A percentile compares a stretch with the other conserved stretches of the same genome.
Conservation (phyloP, 306 rosid species). For the Vachellia collinsii region DNA sequence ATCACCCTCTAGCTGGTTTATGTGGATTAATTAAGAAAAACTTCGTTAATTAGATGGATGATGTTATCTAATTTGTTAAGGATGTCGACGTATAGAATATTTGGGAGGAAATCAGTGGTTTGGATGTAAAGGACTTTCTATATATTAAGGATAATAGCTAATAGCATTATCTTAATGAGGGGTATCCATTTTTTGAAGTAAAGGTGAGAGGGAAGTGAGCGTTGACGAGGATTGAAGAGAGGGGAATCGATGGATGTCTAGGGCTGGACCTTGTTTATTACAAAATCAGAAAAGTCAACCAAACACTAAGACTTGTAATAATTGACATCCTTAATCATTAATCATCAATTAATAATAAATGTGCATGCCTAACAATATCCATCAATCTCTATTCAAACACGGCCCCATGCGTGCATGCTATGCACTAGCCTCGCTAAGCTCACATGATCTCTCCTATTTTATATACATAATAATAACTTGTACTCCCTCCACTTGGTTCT, state of each 20-base stretch:
- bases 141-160: too few species aligned
- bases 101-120: too few species aligned
- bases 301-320: background rate
- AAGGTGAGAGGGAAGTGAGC: background rate
- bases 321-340: background rate
- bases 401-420: background rate
- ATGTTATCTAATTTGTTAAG: background rate
- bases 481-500: too few species aligned
- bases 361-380: background rate
- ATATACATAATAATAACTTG: background rate
- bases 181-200: background rate
- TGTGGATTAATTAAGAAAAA: background rate
- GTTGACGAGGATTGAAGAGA: background rate
- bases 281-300: background rate
- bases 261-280: background rate
- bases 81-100: background rate
- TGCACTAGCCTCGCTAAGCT: background rate
- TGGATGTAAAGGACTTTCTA: too few species aligned
- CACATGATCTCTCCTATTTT: background rate
- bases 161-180: too few species aligned
- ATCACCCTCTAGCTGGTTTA: too few species aligned
- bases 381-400: background rate
- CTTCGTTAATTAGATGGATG: background rate
- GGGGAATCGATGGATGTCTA: background rate
- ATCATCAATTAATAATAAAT: background rate